Evolutionary conservation across 2,329 filamentous ascomycete species (phyloP), one percentile per base, ranked within the genome.

Genomic region (Penicillium sp.): DNA sequence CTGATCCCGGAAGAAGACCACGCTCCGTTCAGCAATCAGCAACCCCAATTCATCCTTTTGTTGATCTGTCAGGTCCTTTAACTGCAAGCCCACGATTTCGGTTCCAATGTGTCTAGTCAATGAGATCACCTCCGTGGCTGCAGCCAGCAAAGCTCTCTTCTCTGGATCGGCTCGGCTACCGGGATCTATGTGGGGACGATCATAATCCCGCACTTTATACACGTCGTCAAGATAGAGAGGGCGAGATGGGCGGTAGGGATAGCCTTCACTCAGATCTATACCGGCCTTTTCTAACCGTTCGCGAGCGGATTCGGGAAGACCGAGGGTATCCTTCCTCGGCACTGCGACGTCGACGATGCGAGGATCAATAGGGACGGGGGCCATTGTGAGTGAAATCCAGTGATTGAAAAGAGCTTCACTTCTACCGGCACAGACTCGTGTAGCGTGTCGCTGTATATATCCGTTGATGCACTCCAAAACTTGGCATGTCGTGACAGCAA

Each of bases 221-320:
- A 87, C 85, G 59, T 90, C 88, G 53, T 91, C 83, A 0, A 90
- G 75, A 61, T 85, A 90, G 1, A 90, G 74, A 0, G 88, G 88
- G 45, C 80, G 79, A 0, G 83, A 81, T 1, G 87, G 87, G 0
- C 87, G 82, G 62, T 90, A 89, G 0, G 88, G 88, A 59, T 90
- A 90, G 0, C 88, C 88, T 1, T 83, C 74, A 1, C 85, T 87
- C 2, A 90, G 76, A 65, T 91, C 86, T 49, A 90, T 81, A 1
- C 85, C 87, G 0, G 85, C 86, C 57, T 88, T 89, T 60, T 84
- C 82, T 0, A 90, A 77, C 4, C 88, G 80, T 45, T 79, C 74
- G 1, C 79, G 77, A 1, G 87, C 75, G 1, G 81, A 62, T 9
- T 77, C 77, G 3, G 88, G 88, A 6, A 90, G 75, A 1, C 77